Evolutionary conservation across 2,329 filamentous ascomycete species (phyloP).

Genomic region (Pseudogymnoascus sp.): DNA sequence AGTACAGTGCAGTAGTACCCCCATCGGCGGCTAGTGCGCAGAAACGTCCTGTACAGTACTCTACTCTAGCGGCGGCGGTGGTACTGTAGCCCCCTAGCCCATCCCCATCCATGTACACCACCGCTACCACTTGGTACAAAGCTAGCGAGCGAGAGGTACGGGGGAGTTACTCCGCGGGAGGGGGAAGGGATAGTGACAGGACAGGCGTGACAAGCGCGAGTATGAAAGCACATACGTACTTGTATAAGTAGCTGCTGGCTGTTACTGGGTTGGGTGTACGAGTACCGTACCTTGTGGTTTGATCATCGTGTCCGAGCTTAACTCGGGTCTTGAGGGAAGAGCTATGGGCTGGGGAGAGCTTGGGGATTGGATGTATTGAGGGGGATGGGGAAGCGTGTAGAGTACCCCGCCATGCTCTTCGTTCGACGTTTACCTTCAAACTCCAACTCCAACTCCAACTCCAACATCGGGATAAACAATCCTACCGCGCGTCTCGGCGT

Average conservation of each 20-base stretch:
- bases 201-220: neutral
- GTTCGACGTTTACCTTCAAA: no score
- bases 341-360: neutral
- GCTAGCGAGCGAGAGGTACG: neutral
- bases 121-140: neutral
- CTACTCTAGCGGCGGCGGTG: neutral
- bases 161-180: neutral
- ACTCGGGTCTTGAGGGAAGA: no score
- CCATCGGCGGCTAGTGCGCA: no score
- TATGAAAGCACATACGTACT: neutral
- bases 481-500: no score
- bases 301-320: neutral
- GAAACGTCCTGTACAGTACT: neutral
- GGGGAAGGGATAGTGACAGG: neutral
- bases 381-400: neutral
- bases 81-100: no score
- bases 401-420: neutral
- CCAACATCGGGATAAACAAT: no score
- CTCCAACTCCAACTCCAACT: neutral
- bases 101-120: neutral
- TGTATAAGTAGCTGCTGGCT: neutral
- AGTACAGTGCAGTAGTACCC: neutral
- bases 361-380: neutral
- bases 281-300: neutral
- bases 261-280: neutral